Conservation (phyloP, 179 eudicot genomes). For the Sideroxylon spinosum region DNA sequence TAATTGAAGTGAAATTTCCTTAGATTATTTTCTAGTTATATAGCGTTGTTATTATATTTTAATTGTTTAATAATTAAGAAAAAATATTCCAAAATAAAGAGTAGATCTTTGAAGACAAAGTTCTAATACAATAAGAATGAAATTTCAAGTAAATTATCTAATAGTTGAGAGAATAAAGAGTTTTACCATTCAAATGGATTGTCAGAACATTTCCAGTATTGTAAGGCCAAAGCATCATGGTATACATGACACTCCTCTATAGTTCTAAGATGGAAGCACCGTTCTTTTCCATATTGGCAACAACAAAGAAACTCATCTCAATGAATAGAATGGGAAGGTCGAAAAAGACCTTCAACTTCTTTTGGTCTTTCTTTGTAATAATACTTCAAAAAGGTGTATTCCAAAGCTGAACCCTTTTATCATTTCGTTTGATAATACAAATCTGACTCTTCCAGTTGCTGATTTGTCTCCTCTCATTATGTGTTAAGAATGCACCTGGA, state of each 20-base stretch:
- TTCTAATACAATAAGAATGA: not conserved
- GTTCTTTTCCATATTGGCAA: not conserved
- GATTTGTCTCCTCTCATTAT: not conserved
- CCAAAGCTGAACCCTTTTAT: not conserved
- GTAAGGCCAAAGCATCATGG: not conserved
- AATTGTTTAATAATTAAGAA: too few relatives aligned
- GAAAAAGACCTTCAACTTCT: not conserved
- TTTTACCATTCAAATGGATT: not conserved
- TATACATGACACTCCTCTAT: not conserved
- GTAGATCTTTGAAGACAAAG: too few relatives aligned
- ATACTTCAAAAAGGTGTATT: slow-evolving; percentile 2
- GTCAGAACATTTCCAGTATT: not conserved
- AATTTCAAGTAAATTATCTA: not conserved
- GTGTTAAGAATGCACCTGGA: not conserved
- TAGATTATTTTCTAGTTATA: too few relatives aligned
- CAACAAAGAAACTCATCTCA: not conserved
- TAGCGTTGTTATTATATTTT: too few relatives aligned
- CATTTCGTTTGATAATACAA: not conserved
- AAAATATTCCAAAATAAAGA: too few relatives aligned
- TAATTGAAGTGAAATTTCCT: too few relatives aligned
- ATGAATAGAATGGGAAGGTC: not conserved
- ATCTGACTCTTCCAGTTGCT: slow-evolving; percentile 2
- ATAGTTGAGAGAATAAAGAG: not conserved
- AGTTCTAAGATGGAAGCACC: not conserved
- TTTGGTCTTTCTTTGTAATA: slow-evolving; percentile 1